Evolutionary conservation across 1,284 basidiomycete genomes (phyloP).

Genomic region (Farysia itapuensis): DNA sequence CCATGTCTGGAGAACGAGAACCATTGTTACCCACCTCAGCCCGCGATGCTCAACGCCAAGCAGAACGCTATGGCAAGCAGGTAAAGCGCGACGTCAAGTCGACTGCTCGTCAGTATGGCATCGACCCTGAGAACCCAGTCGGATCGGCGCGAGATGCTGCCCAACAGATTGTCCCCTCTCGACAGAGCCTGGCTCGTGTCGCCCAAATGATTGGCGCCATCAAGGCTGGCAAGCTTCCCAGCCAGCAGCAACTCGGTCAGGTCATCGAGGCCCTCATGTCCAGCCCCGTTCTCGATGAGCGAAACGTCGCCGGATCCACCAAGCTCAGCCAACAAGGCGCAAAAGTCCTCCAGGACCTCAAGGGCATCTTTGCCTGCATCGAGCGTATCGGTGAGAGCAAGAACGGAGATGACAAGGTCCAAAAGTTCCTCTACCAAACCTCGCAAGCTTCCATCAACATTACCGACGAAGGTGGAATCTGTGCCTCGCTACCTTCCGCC

Average conservation of each 20-base stretch:
- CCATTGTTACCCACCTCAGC: slow-evolving; percentile 33
- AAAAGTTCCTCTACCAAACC: slow-evolving; percentile 60
- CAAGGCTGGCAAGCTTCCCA: slow-evolving; percentile 42
- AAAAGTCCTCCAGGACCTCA: slow-evolving; percentile 34
- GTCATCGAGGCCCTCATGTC: slow-evolving; percentile 37
- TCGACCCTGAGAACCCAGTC: slow-evolving; percentile 31
- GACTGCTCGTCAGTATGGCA: slow-evolving; percentile 25
- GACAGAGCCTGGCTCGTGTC: slow-evolving; percentile 25
- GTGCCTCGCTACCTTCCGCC: slow-evolving; percentile 15
- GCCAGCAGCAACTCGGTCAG: slow-evolving; percentile 34
- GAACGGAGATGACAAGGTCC: slow-evolving; percentile 60
- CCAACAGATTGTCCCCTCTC: slow-evolving; percentile 30
- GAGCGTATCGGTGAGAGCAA: slow-evolving; percentile 41
- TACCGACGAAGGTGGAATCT: slow-evolving; percentile 16
- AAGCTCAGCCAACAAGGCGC: slow-evolving; percentile 40
- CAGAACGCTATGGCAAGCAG: slow-evolving; percentile 14
- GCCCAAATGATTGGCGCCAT: slow-evolving; percentile 38
- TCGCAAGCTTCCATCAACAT: slow-evolving; percentile 54
- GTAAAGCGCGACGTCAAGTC: slow-evolving; percentile 28
- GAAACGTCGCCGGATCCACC: slow-evolving; percentile 26
- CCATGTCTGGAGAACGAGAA: slow-evolving; percentile 33
- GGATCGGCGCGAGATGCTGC: slow-evolving; percentile 5
- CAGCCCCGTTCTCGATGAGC: slow-evolving; percentile 41
- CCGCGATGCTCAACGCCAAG: slow-evolving; percentile 13
- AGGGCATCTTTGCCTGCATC: slow-evolving; percentile 43